phyloP scores from a whole-genome alignment of 2,329 filamentous ascomycete genomes.

The Botryotinia calthae region DNA sequence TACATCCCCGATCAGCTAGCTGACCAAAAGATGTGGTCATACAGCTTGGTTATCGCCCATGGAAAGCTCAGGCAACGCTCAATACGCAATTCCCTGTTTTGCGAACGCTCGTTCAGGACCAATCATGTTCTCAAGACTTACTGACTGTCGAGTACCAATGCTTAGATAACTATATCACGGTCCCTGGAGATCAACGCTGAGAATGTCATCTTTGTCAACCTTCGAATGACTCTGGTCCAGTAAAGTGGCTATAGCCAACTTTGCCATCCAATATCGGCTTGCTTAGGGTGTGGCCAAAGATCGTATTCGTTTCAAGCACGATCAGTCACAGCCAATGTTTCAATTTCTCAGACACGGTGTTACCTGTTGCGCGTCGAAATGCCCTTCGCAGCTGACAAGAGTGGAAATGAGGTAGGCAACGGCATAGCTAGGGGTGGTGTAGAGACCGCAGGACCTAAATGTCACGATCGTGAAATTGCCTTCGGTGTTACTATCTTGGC shows the following conservation, averaged over 20 bases:
- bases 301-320: background rate
- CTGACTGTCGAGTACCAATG: background rate
- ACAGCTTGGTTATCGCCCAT: too few species aligned
- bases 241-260: background rate
- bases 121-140: conserved; percentile 1
- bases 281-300: background rate
- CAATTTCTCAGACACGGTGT: background rate
- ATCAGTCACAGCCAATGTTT: background rate
- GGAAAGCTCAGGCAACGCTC: background rate
- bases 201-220: background rate
- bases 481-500: background rate
- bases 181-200: background rate
- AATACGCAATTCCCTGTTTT: background rate
- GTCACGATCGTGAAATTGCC: background rate
- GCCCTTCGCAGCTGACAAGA: background rate
- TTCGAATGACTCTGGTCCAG: background rate
- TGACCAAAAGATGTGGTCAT: background rate
- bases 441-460: too few species aligned
- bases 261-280: background rate
- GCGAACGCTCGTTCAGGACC: background rate
- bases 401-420: background rate
- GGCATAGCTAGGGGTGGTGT: background rate
- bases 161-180: background rate
- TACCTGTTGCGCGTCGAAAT: background rate
- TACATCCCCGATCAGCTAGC: background rate